Base-by-base conservation (phyloP, 176 grass and related monocot species). In the Elymus sibiricus region DNA sequence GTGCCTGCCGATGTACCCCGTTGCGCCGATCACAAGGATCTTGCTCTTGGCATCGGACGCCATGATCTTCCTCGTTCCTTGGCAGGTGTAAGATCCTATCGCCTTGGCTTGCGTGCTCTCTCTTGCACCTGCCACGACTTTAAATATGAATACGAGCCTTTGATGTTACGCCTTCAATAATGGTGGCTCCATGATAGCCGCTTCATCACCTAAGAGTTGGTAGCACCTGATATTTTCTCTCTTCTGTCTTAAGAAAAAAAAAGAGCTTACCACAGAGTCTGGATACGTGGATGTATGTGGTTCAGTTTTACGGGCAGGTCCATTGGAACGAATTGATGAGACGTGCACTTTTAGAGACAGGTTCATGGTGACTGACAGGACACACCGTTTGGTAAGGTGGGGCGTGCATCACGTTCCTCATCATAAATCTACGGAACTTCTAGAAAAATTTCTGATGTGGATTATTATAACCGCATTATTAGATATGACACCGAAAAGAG, bases 21-120 rank as follows among this genome's bases (percentile, higher is more conserved):
- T 94, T 24, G 43, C 42, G 76, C 92, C 89, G 13, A 91, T 80
- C 75, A 94, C 88, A 80, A 94, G 79, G 77, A 94, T 94, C 79
- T 63, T 89, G 79, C 80, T 87, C 87, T 84, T 94, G 28, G 1
- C 42, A 11, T 21, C 58, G 7, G 38, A 64, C 38, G 58, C 59
- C 77, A 77, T 77, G 59, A 25, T 26, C 59, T 61, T 61, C 59
- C n/a, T 26, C 22, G 22, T 61, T 8, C 3, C 22, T 61, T 60
- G 6, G 8, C n/a, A 53, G 49, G 16, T 53, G 49, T 2, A 53
- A 53, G 6, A 53, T 7, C 16, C 15, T 0, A 53, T 53, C 16
- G n/a, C 3, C 59, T 61, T 61, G 3, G n/a, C n/a, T 61, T 5
- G n/a, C 59, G 25, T 61, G 59, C 59, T 61, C 59, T 22, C 59